These are phyloP conservation scores for Mycena epipterygia DNA, from an alignment of 768 basidiomycete species.

Conservation along the genomic window DNA sequence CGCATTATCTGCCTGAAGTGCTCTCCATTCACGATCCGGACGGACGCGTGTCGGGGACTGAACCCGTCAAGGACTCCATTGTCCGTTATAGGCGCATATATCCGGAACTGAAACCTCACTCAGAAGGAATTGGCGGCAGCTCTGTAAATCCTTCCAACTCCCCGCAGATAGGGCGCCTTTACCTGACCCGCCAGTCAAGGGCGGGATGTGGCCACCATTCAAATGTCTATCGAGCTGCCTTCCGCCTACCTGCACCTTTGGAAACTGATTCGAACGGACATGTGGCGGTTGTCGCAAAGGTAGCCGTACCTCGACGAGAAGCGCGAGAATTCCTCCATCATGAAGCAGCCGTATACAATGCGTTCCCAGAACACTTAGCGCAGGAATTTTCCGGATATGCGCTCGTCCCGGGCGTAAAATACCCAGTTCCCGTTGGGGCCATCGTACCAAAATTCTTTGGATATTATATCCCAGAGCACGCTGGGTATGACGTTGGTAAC, in stretches of 20 bases:
- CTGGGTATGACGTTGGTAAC: conserved; percentile 2
- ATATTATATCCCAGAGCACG: conserved; percentile 50
- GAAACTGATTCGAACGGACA: conserved; percentile 35
- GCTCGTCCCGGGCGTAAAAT: conserved; percentile 42
- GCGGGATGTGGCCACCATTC: conserved; percentile 42
- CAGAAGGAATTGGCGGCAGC: background rate
- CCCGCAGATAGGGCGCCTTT: conserved; percentile 27
- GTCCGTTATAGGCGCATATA: conserved; percentile 24
- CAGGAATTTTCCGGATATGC: conserved; percentile 53
- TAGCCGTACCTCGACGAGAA: conserved; percentile 43
- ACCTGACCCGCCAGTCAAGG: conserved; percentile 36
- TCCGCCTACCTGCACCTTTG: conserved; percentile 52
- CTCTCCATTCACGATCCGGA: conserved; percentile 43
- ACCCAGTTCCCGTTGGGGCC: conserved; percentile 54
- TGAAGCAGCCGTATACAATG: conserved; percentile 51
- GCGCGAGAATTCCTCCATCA: conserved; percentile 44
- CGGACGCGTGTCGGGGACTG: conserved; percentile 25
- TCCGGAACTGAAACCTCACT: background rate
- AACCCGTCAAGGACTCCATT: conserved; percentile 1
- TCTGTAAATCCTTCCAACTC: background rate
- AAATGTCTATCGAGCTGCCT: conserved; percentile 53
- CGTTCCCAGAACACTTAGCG: conserved; percentile 48
- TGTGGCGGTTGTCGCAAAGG: conserved; percentile 52
- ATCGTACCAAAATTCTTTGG: conserved; percentile 67
- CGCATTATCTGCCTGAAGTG: conserved; percentile 39